Conservation (phyloP, 805 yeast species). For the Starmera dryadoides region DNA sequence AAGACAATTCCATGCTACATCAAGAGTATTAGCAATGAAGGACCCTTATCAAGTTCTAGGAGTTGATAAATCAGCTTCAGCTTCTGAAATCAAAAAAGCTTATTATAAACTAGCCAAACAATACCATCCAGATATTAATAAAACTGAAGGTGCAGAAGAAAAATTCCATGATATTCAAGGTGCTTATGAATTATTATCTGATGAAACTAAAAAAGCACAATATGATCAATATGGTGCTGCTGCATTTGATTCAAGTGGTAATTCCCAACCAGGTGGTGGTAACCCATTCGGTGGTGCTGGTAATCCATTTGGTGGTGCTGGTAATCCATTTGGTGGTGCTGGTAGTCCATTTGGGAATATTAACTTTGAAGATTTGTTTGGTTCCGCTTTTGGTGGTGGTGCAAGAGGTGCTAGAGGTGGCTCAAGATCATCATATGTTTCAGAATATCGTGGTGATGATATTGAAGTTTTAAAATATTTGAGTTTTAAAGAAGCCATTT, state of each 20-base stretch:
- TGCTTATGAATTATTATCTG: slow-evolving; percentile 87
- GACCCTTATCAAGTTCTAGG: slow-evolving; percentile 89
- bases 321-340: slow-evolving; percentile 33
- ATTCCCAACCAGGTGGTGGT: slow-evolving; percentile 29
- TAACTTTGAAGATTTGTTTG: slow-evolving; percentile 29
- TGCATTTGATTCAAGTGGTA: slow-evolving; percentile 63
- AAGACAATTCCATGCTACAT: slow-evolving; percentile 36
- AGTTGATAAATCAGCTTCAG: slow-evolving; percentile 59
- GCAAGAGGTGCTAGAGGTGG: slow-evolving; percentile 25
- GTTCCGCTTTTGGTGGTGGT: slow-evolving; percentile 40
- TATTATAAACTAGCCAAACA: slow-evolving; percentile 90
- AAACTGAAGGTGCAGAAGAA: slow-evolving; percentile 80
- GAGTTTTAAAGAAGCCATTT: slow-evolving; percentile 79
- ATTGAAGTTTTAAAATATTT: slow-evolving; percentile 72
- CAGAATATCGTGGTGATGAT: slow-evolving; percentile 85
- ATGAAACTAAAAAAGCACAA: slow-evolving; percentile 77
- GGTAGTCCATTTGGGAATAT: slow-evolving; percentile 41
- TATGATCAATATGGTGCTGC: slow-evolving; percentile 89
- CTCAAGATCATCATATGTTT: slow-evolving; percentile 42
- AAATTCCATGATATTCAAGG: slow-evolving; percentile 90
- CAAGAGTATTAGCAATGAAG: slow-evolving; percentile 21
- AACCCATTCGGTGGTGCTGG: slow-evolving; percentile 39
- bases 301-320: slow-evolving; percentile 39
- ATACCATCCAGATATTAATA: slow-evolving; percentile 94
- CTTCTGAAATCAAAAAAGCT: slow-evolving; percentile 88